Conservation (phyloP, 1,139 yeast species). For the Taiozyma sp. region DNA sequence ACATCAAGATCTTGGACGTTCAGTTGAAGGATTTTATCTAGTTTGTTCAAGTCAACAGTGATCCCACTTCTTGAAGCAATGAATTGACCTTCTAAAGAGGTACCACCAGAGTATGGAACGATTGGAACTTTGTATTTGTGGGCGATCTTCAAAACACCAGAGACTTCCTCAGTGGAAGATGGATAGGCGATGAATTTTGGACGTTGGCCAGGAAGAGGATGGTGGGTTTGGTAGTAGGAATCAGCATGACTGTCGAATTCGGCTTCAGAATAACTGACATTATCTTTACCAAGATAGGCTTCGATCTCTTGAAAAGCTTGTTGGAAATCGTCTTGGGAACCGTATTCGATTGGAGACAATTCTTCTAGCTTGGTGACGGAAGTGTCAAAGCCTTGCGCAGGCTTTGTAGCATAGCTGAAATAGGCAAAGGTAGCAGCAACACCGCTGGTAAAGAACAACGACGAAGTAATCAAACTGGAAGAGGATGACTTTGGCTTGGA, state of each 20-base stretch:
- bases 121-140: constrained; percentile 64
- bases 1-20: constrained; percentile 59
- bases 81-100: constrained; percentile 80
- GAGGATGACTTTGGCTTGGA: not conserved
- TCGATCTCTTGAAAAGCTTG: constrained; percentile 39
- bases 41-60: constrained; percentile 48
- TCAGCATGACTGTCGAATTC: constrained; percentile 29
- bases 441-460: constrained; percentile 16
- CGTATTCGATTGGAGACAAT: constrained; percentile 36
- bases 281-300: constrained; percentile 35
- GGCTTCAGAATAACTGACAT: constrained; percentile 30
- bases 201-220: constrained; percentile 46
- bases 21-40: constrained; percentile 49
- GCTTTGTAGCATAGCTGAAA: constrained; percentile 1
- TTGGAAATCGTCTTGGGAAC: constrained; percentile 34
- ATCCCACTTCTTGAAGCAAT: constrained; percentile 72
- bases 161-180: constrained; percentile 59
- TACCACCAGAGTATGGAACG: constrained; percentile 77
- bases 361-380: constrained; percentile 30
- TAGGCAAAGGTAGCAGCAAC: constrained; percentile 11
- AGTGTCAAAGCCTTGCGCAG: not conserved
- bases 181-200: constrained; percentile 70
- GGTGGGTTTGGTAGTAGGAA: constrained; percentile 24
- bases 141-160: constrained; percentile 56
- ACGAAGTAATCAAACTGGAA: not conserved